Conservation (phyloP, 2,329 filamentous ascomycete genomes). For the Periconia sp. region DNA sequence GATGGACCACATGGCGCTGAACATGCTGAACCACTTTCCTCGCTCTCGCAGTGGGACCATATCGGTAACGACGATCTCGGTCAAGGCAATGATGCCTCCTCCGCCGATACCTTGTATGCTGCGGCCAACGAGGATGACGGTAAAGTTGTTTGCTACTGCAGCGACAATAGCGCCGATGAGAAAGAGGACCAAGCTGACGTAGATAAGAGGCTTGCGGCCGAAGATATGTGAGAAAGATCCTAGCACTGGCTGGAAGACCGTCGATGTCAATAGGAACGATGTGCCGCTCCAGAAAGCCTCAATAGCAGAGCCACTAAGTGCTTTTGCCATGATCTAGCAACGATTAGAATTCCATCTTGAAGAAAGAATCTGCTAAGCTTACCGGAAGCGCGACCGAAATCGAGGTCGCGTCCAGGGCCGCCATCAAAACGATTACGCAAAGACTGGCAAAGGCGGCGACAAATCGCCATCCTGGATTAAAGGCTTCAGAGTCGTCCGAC, state of each 20-base stretch:
- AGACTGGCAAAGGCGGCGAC: conserved; percentile 59
- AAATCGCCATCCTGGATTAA: conserved; percentile 38
- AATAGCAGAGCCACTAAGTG: conserved; percentile 44
- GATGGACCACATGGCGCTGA: conserved; percentile 59
- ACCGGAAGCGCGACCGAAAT: conserved; percentile 65
- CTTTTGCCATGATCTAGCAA: conserved; percentile 44
- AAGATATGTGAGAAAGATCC: conserved; percentile 50
- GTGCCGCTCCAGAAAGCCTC: conserved; percentile 55
- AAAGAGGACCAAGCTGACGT: conserved; percentile 44
- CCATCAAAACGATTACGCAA: conserved; percentile 64
- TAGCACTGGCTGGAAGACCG: conserved; percentile 58
- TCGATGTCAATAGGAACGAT: conserved; percentile 69
- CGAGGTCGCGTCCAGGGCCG: conserved; percentile 70
- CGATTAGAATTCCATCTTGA: conserved; percentile 19
- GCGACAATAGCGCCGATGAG: conserved; percentile 44
- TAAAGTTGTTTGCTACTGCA: conserved; percentile 47
- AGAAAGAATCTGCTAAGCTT: no score
- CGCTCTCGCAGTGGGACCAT: conserved; percentile 52
- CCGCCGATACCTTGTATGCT: conserved; percentile 50
- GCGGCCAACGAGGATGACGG: conserved; percentile 45
- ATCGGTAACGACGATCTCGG: conserved; percentile 54
- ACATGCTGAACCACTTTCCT: conserved; percentile 50
- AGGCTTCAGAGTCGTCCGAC: conserved; percentile 16
- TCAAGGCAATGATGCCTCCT: conserved; percentile 50
- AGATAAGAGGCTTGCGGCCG: conserved; percentile 47